phyloP scores from a whole-genome alignment of 805 yeast species.

The Yamadazyma olivae region DNA sequence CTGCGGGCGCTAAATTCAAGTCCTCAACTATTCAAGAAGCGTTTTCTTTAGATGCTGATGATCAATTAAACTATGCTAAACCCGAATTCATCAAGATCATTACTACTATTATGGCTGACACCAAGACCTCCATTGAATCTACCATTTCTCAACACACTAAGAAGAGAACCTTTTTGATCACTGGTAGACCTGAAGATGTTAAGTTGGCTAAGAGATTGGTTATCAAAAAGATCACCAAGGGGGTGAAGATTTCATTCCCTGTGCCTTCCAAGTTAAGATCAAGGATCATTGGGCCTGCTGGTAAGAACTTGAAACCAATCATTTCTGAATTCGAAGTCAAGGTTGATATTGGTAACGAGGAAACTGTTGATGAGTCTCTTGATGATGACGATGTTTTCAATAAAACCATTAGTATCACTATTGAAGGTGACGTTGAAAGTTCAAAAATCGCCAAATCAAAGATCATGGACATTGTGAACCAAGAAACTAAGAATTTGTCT shows the following conservation, averaged over 20 bases:
- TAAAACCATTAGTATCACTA: constrained; percentile 54
- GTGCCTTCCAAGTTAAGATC: constrained; percentile 79
- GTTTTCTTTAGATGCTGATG: constrained; percentile 67
- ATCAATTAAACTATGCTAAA: constrained; percentile 60
- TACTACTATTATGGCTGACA: constrained; percentile 54
- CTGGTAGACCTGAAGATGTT: constrained; percentile 69
- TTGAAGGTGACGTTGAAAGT: constrained; percentile 85
- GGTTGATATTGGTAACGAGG: constrained; percentile 59
- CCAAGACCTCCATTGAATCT: constrained; percentile 73
- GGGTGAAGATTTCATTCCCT: constrained; percentile 54
- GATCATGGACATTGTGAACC: constrained; percentile 71
- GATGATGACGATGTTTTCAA: constrained; percentile 60
- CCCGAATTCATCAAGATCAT: constrained; percentile 69
- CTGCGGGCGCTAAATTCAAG: constrained; percentile 30
- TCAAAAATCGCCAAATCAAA: constrained; percentile 67
- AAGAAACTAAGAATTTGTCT: constrained; percentile 61
- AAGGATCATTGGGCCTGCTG: constrained; percentile 82
- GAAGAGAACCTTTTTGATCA: constrained; percentile 77
- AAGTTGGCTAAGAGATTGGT: constrained; percentile 71
- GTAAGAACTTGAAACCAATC: constrained; percentile 77
- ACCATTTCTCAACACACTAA: constrained; percentile 73
- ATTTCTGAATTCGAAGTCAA: constrained; percentile 63
- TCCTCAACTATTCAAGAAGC: constrained; percentile 72
- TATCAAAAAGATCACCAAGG: constrained; percentile 72
- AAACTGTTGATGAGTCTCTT: constrained; percentile 23